phyloP scores from a whole-genome alignment of 2,329 filamentous ascomycete genomes.

The Pseudogymnoascus sp. region DNA sequence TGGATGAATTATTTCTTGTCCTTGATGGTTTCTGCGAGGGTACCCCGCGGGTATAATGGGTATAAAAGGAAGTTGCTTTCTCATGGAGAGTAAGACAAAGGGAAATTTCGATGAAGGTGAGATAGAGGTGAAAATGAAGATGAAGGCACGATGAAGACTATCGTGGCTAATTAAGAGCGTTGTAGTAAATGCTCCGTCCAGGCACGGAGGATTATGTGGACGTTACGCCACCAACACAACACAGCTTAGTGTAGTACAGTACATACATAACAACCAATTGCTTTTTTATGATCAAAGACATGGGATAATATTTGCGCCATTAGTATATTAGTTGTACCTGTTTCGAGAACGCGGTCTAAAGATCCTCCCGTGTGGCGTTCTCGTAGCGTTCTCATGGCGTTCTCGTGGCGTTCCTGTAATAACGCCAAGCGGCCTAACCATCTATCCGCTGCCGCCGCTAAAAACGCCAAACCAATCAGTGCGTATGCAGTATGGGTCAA shows the following conservation, averaged over 20 bases:
- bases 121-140: neutral
- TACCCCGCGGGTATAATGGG: neutral
- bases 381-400: too few species aligned
- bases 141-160: neutral
- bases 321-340: neutral
- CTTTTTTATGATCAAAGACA: neutral
- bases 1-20: too few species aligned
- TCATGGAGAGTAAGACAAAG: neutral
- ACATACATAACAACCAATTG: neutral
- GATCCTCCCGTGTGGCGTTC: neutral
- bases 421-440: neutral
- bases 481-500: neutral
- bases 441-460: neutral
- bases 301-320: neutral
- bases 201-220: neutral
- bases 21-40: neutral
- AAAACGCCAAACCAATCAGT: neutral
- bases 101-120: neutral
- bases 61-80: neutral
- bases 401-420: neutral
- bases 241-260: neutral
- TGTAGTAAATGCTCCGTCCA: neutral
- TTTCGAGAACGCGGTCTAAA: neutral
- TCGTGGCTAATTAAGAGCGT: neutral
- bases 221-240: neutral